Evolutionary conservation across 805 yeast genomes (phyloP), one percentile per base, ranked within the genome.

Genomic region (Myxozyma mucilagina): DNA sequence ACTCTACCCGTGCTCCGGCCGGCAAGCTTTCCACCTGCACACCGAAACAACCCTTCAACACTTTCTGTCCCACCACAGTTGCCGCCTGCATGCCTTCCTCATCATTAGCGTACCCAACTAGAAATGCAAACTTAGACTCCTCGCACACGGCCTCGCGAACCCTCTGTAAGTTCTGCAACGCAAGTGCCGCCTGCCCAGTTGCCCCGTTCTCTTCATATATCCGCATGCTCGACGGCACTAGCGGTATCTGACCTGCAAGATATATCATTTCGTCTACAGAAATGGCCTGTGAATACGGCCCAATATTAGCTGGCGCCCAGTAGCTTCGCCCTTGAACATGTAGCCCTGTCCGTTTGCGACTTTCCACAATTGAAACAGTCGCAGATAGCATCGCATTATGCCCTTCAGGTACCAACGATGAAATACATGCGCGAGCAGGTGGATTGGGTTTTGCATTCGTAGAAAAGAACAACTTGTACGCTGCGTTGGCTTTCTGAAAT

Each of bases 261-360:
- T 87, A 85, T 7, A 84, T 73, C 32, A 79, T 74, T 58, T 84
- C 82, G 18, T 71, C 71, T 13, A 69, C 72, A 64, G 84, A 85
- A 10, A 85, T 83, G 0, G 92, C 82, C 73, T 94, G 99, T 0
- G 99, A 93, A 71, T 94, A 94, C 0, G 99, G 99, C 0, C 99
- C 99, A 49, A 94, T 94, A 67, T 94, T 94, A 41, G 96, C 93
- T 0, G 99, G 99, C 0, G 97, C 98, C 99, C 99, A 94, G 72
- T 89, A 92, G 44, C 97, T 91, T 61, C 92, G 80, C 0, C 97
- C 91, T 68, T 94, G 93, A 8, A 94, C 90, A 70, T 94, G 98
- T 14, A 93, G 76, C 0, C 98, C 97, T 35, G 75, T 76, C 67
- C 87, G 87, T 10, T 66, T 67, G 38, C 71, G 64, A 16, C 54